A percentile compares a stretch with the other conserved stretches of the same genome.
phyloP scores from a whole-genome alignment of 2,329 filamentous ascomycete species.

The Fusarium sp. region DNA sequence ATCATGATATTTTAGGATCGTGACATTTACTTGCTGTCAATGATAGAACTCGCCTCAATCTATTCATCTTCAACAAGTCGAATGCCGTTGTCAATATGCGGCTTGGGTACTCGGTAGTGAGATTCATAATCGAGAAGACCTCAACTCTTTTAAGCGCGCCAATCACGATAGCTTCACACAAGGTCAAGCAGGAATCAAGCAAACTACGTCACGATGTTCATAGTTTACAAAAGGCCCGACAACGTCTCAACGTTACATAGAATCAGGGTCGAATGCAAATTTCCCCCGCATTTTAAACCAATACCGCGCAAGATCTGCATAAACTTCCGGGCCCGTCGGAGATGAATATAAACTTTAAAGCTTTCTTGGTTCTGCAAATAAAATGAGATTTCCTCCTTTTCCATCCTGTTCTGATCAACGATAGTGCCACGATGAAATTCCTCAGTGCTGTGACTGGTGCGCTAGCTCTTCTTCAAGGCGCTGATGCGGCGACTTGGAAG shows the following conservation, averaged over 20 bases:
- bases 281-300: constrained; percentile 3
- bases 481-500: background rate
- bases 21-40: no score
- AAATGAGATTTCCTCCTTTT: background rate
- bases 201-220: constrained; percentile 14
- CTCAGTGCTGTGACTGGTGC: background rate
- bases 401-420: accelerated
- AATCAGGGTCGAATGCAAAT: background rate
- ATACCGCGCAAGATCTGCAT: background rate
- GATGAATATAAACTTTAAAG: background rate
- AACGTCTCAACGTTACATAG: constrained; percentile 20
- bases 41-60: no score
- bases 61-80: background rate
- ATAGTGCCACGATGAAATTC: background rate
- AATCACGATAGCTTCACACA: background rate
- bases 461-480: background rate
- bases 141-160: background rate
- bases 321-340: background rate
- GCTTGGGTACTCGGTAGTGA: no score
- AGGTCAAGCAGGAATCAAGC: background rate
- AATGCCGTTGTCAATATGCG: background rate
- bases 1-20: background rate
- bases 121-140: background rate
- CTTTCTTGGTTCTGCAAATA: background rate
- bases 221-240: constrained; percentile 1